These are phyloP conservation scores for Epichloe hybrida DNA, from an alignment of 2,329 filamentous ascomycete genomes.

Conservation along the genomic window DNA sequence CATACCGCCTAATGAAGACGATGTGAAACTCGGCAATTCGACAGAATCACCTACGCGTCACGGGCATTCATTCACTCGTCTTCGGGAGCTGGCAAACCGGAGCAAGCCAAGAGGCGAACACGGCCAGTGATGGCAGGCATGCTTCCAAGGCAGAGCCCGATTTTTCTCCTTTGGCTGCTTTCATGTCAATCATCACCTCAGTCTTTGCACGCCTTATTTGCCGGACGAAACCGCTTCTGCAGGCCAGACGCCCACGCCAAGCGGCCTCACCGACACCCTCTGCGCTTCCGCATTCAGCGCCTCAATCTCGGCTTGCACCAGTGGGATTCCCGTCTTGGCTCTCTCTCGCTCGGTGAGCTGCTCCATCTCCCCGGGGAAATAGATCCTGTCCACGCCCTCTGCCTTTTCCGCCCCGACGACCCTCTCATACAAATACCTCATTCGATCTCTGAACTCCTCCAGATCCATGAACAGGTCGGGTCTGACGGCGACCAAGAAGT, in stretches of 20 bases:
- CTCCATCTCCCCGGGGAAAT: conserved; percentile 50
- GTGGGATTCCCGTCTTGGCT: conserved; percentile 42
- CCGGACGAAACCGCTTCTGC: not conserved
- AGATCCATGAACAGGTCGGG: conserved; percentile 61
- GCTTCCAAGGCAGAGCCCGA: too few relatives aligned
- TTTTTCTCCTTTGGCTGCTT: too few relatives aligned
- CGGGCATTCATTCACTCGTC: too few relatives aligned
- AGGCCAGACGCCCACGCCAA: not conserved
- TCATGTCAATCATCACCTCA: too few relatives aligned
- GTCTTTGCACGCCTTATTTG: too few relatives aligned
- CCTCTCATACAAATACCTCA: conserved; percentile 40
- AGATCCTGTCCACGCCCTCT: conserved; percentile 42
- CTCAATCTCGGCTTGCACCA: conserved; percentile 42
- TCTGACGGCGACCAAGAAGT: conserved; percentile 60
- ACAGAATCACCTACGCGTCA: too few relatives aligned
- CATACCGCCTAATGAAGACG: too few relatives aligned
- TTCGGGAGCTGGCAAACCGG: too few relatives aligned
- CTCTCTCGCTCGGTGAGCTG: conserved; percentile 38
- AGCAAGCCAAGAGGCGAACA: too few relatives aligned
- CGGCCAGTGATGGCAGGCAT: too few relatives aligned
- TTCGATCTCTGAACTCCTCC: conserved; percentile 53
- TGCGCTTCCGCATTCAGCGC: conserved; percentile 40
- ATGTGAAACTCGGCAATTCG: too few relatives aligned
- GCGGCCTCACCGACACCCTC: conserved; percentile 22
- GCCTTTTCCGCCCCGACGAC: conserved; percentile 41